These are phyloP conservation scores for Myriangium duriaei DNA, from an alignment of 2,329 filamentous ascomycete species.

Conservation along the genomic window DNA sequence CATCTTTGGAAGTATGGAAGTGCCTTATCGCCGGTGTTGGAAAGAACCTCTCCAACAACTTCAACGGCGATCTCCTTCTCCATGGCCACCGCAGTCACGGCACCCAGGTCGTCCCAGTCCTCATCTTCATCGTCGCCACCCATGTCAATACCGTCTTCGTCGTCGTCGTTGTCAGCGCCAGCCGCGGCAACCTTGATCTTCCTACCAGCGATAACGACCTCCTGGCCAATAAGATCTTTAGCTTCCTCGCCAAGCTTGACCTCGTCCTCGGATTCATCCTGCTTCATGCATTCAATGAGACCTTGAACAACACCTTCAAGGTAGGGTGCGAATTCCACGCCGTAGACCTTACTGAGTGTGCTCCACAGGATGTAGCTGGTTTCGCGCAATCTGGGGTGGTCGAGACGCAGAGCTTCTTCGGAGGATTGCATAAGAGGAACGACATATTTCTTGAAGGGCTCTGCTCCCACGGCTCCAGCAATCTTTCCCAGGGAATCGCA, in stretches of 20 bases:
- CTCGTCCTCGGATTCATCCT: constrained; percentile 75
- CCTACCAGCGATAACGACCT: constrained; percentile 67
- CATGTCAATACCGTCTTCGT: constrained; percentile 48
- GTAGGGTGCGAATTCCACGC: constrained; percentile 68
- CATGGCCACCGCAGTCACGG: constrained; percentile 77
- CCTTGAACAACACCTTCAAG: constrained; percentile 65
- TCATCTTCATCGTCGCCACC: constrained; percentile 67
- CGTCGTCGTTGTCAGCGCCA: constrained; percentile 44
- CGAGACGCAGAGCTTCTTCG: constrained; percentile 78
- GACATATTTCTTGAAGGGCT: constrained; percentile 84
- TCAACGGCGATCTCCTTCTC: constrained; percentile 98
- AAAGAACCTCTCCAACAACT: constrained; percentile 84
- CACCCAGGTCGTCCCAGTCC: constrained; percentile 71
- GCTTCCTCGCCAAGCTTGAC: constrained; percentile 63
- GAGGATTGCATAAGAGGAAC: constrained; percentile 81
- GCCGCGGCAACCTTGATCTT: constrained; percentile 68
- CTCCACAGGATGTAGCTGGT: constrained; percentile 97
- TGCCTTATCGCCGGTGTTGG: constrained; percentile 67
- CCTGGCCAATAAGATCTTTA: constrained; percentile 60
- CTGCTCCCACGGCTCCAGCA: constrained; percentile 71
- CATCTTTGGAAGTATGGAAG: constrained; percentile 82
- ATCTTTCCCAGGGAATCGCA: constrained; percentile 92
- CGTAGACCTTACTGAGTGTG: constrained; percentile 85
- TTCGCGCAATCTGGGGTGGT: constrained; percentile 82
- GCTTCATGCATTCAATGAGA: constrained; percentile 72